Evolutionary conservation across 2,329 filamentous ascomycete species (phyloP), one percentile per base, ranked within the genome.

Genomic region (Aspergillus tamarii): DNA sequence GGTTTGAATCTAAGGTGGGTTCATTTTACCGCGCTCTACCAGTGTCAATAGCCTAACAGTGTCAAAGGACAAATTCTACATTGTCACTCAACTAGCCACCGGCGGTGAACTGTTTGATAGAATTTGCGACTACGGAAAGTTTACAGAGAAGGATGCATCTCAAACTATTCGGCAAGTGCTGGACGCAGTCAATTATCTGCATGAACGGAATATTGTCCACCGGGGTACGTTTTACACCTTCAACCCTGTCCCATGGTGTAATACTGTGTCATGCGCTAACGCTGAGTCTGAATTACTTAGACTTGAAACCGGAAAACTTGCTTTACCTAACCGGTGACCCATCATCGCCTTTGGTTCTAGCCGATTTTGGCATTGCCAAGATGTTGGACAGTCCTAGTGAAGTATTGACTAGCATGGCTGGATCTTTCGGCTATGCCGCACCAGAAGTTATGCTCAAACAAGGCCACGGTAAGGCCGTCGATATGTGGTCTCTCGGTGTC

Each of bases 401-500:
- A 74, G 92, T 97, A 52, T 87, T 99, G 67, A 98, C 93, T 70
- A 98, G 94, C 58, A 99, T 99, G 95, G 95, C 95, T 50, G 95
- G 95, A 50, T 98, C 95, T 0, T 98, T 99, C 76, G 95, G 95
- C 60, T 99, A 99, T 74, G 95, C 95, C 23, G 95, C 95, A 1
- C 95, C 95, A 10, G 95, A 99, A 79, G 94, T 99, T 64, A 99
- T 99, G 95, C 85, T 97, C 68, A 97, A 97, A 84, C 89, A 92
- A 75, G 95, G 95, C 23, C 96, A 99, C 77, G 95, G 95, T 77
- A 99, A 98, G 81, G 93, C 95, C 5, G 95, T 98, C 39, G 95
- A 99, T 77, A 97, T 99, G 92, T 99, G 95, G 95, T 98, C 95
- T 3, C 87, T 99, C 81, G 95, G 95, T 66, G 95, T 99, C 74